A percentile compares a stretch with the other conserved stretches of the same genome.
phyloP scores from a whole-genome alignment of 106 monocot genomes.

The Acanthochlamys bracteata region DNA sequence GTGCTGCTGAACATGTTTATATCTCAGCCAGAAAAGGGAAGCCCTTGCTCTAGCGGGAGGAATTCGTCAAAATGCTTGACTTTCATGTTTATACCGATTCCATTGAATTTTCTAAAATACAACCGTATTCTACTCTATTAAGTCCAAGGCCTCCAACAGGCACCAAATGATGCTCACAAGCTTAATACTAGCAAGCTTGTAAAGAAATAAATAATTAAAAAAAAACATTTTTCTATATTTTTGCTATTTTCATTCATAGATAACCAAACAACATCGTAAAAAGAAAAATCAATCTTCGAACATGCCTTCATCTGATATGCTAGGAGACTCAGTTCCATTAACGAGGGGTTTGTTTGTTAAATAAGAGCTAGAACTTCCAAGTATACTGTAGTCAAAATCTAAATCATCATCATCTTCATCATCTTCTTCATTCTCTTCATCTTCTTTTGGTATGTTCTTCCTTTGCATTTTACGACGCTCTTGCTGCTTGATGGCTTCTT shows the following conservation, averaged over 20 bases:
- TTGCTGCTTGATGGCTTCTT: conserved; percentile 53
- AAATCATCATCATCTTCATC: conserved; percentile 43
- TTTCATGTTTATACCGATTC: too few species aligned
- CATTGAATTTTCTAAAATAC: too few species aligned
- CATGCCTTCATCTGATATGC: conserved; percentile 59
- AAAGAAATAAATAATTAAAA: too few species aligned
- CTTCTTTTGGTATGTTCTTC: conserved; percentile 21
- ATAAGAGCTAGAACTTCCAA: conserved; percentile 19
- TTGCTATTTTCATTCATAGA: background rate
- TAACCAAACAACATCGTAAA: background rate
- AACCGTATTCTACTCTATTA: too few species aligned
- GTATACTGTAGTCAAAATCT: conserved; percentile 65
- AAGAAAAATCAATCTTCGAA: conserved; percentile 40
- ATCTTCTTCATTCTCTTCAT: conserved; percentile 9
- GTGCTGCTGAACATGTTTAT: too few species aligned
- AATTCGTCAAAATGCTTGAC: too few species aligned
- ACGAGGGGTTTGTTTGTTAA: conserved; percentile 35
- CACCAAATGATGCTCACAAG: too few species aligned
- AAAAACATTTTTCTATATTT: background rate
- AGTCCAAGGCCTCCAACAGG: too few species aligned
- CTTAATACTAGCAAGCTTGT: too few species aligned
- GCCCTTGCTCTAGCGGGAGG: too few species aligned
- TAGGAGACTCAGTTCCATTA: conserved; percentile 49
- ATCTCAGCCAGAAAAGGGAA: too few species aligned
- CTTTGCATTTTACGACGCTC: conserved; percentile 30